These are phyloP conservation scores for Pezicula carpinea DNA, from an alignment of 2,329 filamentous ascomycete genomes.

Conservation along the genomic window DNA sequence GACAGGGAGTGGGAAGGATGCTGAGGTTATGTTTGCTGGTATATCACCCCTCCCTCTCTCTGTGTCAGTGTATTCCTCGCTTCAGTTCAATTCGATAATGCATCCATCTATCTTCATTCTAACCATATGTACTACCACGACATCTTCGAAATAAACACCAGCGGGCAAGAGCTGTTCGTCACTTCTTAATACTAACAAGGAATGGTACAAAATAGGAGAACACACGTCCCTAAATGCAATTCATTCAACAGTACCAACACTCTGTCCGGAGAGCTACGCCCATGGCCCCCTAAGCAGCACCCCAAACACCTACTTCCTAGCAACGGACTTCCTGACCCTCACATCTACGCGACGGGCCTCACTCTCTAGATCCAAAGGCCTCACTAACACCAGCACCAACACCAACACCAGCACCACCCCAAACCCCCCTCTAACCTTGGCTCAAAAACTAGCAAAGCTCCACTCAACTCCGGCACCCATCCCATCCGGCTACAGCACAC, in stretches of 20 bases:
- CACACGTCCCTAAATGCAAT: slow-evolving; percentile 82
- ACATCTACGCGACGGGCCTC: slow-evolving; percentile 25
- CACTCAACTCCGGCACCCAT: slow-evolving; percentile 71
- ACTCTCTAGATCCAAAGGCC: slow-evolving; percentile 18
- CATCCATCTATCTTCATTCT: no score
- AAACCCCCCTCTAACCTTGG: slow-evolving; percentile 53
- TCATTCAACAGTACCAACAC: slow-evolving; percentile 61
- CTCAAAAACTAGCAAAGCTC: slow-evolving; percentile 71
- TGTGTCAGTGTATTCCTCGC: no score
- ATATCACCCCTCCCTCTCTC: no score
- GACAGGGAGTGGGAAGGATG: slow-evolving; percentile 54
- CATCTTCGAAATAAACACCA: not conserved
- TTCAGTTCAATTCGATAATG: no score
- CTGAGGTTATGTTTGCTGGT: slow-evolving; percentile 68
- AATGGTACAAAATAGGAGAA: slow-evolving; percentile 55
- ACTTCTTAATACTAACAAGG: slow-evolving; percentile 3
- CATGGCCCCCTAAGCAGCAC: slow-evolving; percentile 54
- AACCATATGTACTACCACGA: no score
- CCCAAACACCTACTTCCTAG: slow-evolving; percentile 44
- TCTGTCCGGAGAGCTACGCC: slow-evolving; percentile 73
- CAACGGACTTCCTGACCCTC: slow-evolving; percentile 77
- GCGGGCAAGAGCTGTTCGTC: no score
- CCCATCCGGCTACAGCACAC: slow-evolving; percentile 51
- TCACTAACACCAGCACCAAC: no score
- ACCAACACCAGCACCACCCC: not conserved